phyloP scores from a whole-genome alignment of 768 basidiomycete species.

The Hortiboletus campestris region DNA sequence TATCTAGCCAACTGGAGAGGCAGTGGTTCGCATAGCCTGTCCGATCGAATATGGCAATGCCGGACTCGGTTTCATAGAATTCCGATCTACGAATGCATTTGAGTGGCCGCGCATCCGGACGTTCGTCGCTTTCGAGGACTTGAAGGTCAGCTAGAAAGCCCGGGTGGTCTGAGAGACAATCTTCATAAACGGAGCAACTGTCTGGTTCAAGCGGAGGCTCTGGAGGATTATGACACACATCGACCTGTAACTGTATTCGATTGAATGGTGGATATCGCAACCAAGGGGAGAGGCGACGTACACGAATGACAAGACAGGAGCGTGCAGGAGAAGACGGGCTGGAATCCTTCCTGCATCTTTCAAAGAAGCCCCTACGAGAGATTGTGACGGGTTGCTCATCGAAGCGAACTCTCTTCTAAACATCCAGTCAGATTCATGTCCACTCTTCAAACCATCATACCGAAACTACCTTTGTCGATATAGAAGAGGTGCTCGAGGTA shows the following conservation, averaged over 20 bases:
- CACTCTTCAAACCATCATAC: not conserved
- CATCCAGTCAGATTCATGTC: not conserved
- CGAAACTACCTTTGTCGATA: conserved; percentile 18
- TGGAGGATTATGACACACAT: not conserved
- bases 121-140: conserved; percentile 15
- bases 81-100: conserved; percentile 17
- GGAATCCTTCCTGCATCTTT: conserved; percentile 9
- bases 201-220: conserved; percentile 13
- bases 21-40: conserved; percentile 27
- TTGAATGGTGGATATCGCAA: not conserved
- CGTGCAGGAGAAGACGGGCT: conserved; percentile 21
- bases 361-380: conserved; percentile 18
- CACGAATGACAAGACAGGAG: conserved; percentile 29
- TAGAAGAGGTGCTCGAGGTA: conserved; percentile 7
- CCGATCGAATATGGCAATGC: conserved; percentile 26
- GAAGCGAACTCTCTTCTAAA: conserved; percentile 28
- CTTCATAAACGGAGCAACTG: conserved; percentile 27
- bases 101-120: conserved; percentile 3
- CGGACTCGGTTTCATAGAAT: conserved; percentile 31
- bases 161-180: conserved; percentile 24
- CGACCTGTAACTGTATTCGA: conserved; percentile 13
- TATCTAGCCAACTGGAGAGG: conserved; percentile 27
- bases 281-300: conserved; percentile 6
- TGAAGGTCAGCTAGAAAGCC: conserved; percentile 18
- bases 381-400: conserved; percentile 26